Conservation (phyloP, 371 early-diverging fungal genomes). For the Phascolomyces articulosus region DNA sequence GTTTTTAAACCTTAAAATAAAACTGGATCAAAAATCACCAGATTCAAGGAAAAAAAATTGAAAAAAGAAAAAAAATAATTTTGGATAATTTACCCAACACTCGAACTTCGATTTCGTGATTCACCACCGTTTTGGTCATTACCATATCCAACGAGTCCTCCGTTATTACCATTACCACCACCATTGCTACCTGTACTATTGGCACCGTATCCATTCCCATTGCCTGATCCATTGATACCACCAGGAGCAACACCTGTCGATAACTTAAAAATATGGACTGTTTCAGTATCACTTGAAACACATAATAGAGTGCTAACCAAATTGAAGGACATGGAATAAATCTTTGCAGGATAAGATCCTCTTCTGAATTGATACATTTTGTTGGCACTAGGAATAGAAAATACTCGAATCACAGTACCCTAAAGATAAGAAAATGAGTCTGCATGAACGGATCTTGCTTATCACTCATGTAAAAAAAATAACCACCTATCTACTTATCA, state of each 20-base stretch:
- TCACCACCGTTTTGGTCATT: conserved; percentile 1
- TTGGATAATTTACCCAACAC: conserved; percentile 20
- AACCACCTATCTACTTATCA: conserved; percentile 14
- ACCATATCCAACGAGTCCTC: conserved; percentile 1
- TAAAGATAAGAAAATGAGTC: conserved; percentile 22
- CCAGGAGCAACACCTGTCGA: conserved; percentile 16
- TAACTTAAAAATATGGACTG: conserved; percentile 94
- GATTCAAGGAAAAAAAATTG: background rate
- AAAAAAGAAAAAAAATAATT: background rate
- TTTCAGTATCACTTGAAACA: conserved; percentile 93
- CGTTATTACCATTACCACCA: background rate
- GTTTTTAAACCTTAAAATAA: too few species aligned
- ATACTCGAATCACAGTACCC: conserved; percentile 97
- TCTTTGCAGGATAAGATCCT: conserved; percentile 90
- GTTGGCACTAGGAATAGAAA: conserved; percentile 84
- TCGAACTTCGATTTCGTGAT: conserved; percentile 16
- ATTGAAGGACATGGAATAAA: conserved; percentile 93
- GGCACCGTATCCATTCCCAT: background rate
- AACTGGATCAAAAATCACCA: too few species aligned
- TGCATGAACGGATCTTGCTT: too few species aligned
- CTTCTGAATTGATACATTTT: conserved; percentile 95
- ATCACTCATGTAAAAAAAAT: too few species aligned
- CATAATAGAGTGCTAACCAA: conserved; percentile 78
- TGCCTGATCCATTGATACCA: conserved; percentile 8
- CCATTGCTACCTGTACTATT: background rate